These are phyloP conservation scores for Helenozyma baotianmanensis DNA, from an alignment of 805 yeast genomes.

Conservation along the genomic window DNA sequence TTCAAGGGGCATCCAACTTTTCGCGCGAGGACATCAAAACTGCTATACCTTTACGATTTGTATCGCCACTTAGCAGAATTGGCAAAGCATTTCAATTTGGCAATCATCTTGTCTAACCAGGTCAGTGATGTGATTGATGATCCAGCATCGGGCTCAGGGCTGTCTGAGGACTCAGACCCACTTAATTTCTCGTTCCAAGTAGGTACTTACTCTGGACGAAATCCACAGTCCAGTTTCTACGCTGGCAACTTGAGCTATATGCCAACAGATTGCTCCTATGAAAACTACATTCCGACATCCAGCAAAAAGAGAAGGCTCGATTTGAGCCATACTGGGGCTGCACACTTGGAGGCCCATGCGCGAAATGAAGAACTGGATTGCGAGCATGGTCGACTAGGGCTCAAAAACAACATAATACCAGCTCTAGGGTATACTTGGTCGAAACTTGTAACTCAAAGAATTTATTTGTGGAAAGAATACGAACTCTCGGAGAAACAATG, in stretches of 20 bases:
- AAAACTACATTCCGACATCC: too few species aligned
- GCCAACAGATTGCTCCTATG: too few species aligned
- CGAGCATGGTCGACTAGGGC: neutral
- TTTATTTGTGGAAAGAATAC: conserved; percentile 14
- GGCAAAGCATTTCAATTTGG: conserved; percentile 45
- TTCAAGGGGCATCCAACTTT: conserved; percentile 9
- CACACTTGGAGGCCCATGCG: too few species aligned
- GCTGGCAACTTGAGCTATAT: too few species aligned
- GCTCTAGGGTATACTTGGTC: conserved; percentile 18
- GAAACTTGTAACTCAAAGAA: conserved; percentile 12
- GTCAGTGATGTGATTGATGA: conserved; percentile 52
- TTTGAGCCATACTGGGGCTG: too few species aligned
- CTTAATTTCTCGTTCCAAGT: conserved; percentile 57
- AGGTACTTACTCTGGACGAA: conserved; percentile 79
- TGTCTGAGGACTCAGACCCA: conserved; percentile 22
- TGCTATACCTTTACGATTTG: conserved; percentile 37
- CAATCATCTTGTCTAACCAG: conserved; percentile 74
- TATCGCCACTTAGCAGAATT: conserved; percentile 46
- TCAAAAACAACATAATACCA: too few species aligned
- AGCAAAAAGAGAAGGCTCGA: too few species aligned
- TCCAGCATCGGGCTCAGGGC: conserved; percentile 19
- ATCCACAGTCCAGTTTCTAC: too few species aligned
- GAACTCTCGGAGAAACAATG: too few species aligned
- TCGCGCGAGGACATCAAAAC: conserved; percentile 33
- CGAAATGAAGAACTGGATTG: neutral